Conservation (phyloP, 345 rosid species). For the Citrus maxima region DNA sequence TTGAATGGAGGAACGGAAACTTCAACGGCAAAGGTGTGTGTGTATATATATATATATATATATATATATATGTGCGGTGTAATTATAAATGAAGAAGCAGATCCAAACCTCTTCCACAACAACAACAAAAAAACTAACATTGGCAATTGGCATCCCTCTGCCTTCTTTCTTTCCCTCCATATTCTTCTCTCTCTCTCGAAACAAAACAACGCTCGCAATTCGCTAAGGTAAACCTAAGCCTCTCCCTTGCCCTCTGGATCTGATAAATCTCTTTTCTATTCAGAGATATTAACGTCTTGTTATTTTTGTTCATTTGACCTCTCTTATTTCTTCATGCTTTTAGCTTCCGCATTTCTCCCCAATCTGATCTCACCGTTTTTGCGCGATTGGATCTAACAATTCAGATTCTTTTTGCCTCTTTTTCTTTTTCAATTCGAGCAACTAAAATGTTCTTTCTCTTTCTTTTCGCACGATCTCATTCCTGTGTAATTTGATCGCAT, state of each 20-base stretch:
- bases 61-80: no score
- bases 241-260: not conserved
- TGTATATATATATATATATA: no score
- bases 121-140: no score
- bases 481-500: not conserved
- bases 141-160: not conserved
- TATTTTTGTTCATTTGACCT: not conserved
- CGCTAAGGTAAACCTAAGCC: not conserved
- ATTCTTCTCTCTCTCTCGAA: not conserved
- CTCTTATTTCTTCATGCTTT: not conserved
- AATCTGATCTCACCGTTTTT: not conserved
- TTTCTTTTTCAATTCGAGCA: not conserved
- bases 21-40: no score
- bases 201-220: not conserved
- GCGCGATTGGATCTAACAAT: not conserved
- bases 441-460: not conserved
- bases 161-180: not conserved
- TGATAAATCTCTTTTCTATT: not conserved
- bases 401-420: not conserved
- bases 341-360: not conserved
- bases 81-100: not conserved
- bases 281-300: not conserved
- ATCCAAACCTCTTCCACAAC: no score
- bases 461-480: not conserved
- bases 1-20: no score